A percentile compares a stretch with the other conserved stretches of the same genome.
Conservation (phyloP, 2,329 filamentous ascomycete species). For the Hysterium pulicare region DNA sequence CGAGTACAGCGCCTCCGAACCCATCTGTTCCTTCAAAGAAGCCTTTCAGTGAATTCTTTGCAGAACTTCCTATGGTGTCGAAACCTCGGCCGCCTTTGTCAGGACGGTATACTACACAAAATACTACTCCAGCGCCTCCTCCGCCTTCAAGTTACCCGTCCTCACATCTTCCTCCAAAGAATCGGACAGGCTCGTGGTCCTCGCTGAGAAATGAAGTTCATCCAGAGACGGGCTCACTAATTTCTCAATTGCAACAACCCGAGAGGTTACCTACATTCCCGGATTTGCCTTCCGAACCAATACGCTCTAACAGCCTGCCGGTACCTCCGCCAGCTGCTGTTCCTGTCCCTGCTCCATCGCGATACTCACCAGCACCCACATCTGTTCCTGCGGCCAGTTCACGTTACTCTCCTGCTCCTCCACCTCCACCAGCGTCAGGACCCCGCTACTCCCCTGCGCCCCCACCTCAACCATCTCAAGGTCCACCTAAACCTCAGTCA, state of each 20-base stretch:
- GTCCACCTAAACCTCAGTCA: slow-evolving; percentile 42
- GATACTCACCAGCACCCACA: slow-evolving; percentile 37
- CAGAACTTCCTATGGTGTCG: slow-evolving; percentile 44
- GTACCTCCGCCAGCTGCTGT: slow-evolving; percentile 27
- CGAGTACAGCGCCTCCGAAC: slow-evolving; percentile 20
- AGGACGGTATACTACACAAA: slow-evolving; percentile 39
- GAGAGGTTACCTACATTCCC: slow-evolving; percentile 39
- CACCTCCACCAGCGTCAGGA: slow-evolving; percentile 29
- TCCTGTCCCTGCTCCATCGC: slow-evolving; percentile 10
- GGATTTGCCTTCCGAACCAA: slow-evolving; percentile 27
- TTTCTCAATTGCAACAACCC: slow-evolving; percentile 38
- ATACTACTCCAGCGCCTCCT: slow-evolving; percentile 16
- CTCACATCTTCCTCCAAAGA: slow-evolving; percentile 25
- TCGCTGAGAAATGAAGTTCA: slow-evolving; percentile 33
- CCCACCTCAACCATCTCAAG: slow-evolving; percentile 34
- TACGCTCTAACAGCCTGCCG: slow-evolving; percentile 29
- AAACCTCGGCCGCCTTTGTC: slow-evolving; percentile 38
- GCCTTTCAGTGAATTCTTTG: slow-evolving; percentile 45
- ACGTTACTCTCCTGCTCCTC: slow-evolving; percentile 41
- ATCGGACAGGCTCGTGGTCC: slow-evolving; percentile 35
- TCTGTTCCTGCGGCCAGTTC: slow-evolving; percentile 31
- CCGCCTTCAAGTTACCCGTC: slow-evolving; percentile 22
- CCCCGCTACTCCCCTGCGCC: slow-evolving; percentile 60
- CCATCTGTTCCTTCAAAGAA: slow-evolving; percentile 25
- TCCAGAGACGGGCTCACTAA: slow-evolving; percentile 22